Evolutionary conservation across 139 green algal genomes (phyloP), one percentile per base, ranked within the genome.

Genomic region (Cymbomonas tetramitiformis): DNA sequence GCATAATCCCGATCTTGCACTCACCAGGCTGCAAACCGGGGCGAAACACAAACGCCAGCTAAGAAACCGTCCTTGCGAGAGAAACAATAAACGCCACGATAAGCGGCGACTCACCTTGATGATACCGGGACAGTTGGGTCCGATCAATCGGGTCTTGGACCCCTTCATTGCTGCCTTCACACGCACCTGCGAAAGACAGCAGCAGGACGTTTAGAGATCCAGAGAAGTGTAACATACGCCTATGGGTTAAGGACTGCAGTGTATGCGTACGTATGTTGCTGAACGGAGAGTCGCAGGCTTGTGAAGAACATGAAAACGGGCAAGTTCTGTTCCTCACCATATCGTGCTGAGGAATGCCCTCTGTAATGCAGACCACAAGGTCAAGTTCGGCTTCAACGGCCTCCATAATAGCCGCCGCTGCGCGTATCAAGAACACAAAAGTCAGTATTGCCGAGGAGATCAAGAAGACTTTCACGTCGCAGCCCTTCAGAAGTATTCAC

Each of bases 1-100:
- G 87, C 87, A 95, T 95, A 79, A 98, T 98, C 30, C 91, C 90
- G 34, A 98, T 96, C 74, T 98, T 98, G 78, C 89, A 97, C 65
- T 95, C 91, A 2, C 86, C 91, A 21, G 91, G 91, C 76, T n/a
- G n/a, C n/a, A n/a, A n/a, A n/a, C n/a, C n/a, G n/a, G n/a, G n/a
- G n/a, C 94, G 94, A 78, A 95, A 94, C 72, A 94, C 93, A 48
- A 44, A 15, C 36, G 15, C 12, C 36, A 44, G 36, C 36, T 12
- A 15, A 12, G 12, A 15, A 19, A 12, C 12, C 12, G 12, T 12
- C 12, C 36, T 12, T 15, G 12, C 36, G 12, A 19, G 36, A 12
- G 12, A 15, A 12, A 44, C 12, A 15, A 12, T 12, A 19, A 15
- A 44, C 15, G 12, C 36, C 15, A 44, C 36, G 12, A 19, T 12